Evolutionary conservation across 75 land plant genomes (phyloP).

Genomic region (Sequoia sempervirens): DNA sequence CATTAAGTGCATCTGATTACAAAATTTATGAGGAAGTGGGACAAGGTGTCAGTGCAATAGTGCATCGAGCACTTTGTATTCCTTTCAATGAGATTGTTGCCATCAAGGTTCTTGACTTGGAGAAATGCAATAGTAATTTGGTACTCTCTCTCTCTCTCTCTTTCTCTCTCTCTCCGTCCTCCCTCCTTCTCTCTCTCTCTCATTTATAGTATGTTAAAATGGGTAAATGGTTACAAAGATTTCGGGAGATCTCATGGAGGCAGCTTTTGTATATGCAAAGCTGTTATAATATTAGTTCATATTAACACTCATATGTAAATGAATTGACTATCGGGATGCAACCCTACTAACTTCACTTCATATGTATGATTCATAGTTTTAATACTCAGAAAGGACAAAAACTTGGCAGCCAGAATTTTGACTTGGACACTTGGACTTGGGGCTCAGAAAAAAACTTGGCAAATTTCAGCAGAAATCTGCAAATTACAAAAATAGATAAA

Average conservation of each 20-base stretch:
- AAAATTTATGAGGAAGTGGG: slow-evolving; percentile 55
- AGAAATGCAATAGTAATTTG: slow-evolving; percentile 52
- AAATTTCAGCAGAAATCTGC: too few species aligned
- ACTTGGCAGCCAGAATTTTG: too few species aligned
- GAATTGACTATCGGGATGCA: background rate
- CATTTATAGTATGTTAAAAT: background rate
- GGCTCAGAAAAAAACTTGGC: too few species aligned
- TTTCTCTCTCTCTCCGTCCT: too few species aligned
- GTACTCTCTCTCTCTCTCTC: slow-evolving; percentile 16
- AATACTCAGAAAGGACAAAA: too few species aligned
- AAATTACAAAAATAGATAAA: too few species aligned
- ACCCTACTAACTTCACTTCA: background rate
- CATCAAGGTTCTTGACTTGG: slow-evolving; percentile 60
- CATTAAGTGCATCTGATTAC: slow-evolving; percentile 40
- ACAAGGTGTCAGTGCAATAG: slow-evolving; percentile 62
- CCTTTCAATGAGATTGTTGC: slow-evolving; percentile 67
- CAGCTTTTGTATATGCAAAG: background rate
- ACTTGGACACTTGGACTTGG: too few species aligned
- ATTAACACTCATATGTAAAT: background rate
- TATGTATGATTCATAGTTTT: too few species aligned
- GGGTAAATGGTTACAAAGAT: background rate
- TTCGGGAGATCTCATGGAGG: background rate
- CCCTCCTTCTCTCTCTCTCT: background rate
- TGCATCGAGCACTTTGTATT: slow-evolving; percentile 50
- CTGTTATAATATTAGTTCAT: background rate